Evolutionary conservation across 129 eudicot species (phyloP).

Genomic region (Chrysanthemum seticuspe): DNA sequence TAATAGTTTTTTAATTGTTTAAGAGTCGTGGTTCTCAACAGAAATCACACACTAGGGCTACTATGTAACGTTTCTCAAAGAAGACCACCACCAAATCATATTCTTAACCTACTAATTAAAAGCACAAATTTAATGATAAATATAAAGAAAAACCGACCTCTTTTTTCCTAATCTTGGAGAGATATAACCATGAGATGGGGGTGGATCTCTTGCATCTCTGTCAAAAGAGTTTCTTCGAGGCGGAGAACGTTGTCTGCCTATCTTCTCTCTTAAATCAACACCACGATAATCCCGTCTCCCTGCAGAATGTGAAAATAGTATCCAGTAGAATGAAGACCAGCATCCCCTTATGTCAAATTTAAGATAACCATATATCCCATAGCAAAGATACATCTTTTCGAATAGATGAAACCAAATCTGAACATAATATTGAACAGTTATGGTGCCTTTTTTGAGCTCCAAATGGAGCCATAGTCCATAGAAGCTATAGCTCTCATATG

Average conservation of each 20-base stretch:
- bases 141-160: constrained; percentile 30
- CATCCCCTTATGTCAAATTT: neutral
- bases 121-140: neutral
- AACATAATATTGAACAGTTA: constrained; percentile 54
- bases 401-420: constrained; percentile 49
- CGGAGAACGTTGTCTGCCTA: constrained; percentile 71
- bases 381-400: constrained; percentile 62
- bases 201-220: constrained; percentile 48
- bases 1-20: too few relatives aligned
- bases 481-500: constrained; percentile 47
- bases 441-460: constrained; percentile 60
- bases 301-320: constrained; percentile 28
- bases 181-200: constrained; percentile 50
- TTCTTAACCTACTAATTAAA: constrained; percentile 11
- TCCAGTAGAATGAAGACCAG: constrained; percentile 22
- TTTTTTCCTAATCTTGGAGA: constrained; percentile 44
- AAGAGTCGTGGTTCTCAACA: too few relatives aligned
- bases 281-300: constrained; percentile 67
- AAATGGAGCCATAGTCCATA: constrained; percentile 53
- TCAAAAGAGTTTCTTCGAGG: constrained; percentile 56
- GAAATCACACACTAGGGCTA: constrained; percentile 7
- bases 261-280: constrained; percentile 71
- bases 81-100: neutral
- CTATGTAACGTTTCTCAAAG: neutral
- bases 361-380: constrained; percentile 29